A percentile compares a stretch with the other conserved stretches of the same genome.
Evolutionary conservation across 768 basidiomycete species (phyloP).

Genomic region (Holtermannia corniformis): DNA sequence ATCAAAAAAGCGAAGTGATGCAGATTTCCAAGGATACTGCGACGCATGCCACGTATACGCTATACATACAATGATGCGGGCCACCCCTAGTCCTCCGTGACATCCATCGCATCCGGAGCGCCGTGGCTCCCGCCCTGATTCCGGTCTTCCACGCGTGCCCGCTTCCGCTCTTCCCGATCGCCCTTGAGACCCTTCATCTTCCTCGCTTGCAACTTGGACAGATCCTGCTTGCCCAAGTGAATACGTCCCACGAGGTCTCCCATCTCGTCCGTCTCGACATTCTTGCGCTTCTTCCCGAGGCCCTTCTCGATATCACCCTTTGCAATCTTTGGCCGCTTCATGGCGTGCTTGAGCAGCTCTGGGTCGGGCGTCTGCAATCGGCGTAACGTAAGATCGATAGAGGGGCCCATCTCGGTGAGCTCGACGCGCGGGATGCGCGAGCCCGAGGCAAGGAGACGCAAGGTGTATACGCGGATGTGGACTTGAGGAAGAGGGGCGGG

Average conservation of each 20-base stretch:
- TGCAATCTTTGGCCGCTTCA: conserved; percentile 76
- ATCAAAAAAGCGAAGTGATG: conserved; percentile 26
- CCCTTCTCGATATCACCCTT: conserved; percentile 80
- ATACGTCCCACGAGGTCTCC: conserved; percentile 85
- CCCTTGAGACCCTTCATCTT: conserved; percentile 91
- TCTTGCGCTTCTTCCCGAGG: conserved; percentile 73
- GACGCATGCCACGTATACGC: too few relatives aligned
- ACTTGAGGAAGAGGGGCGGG: conserved; percentile 57
- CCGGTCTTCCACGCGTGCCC: background rate
- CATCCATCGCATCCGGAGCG: background rate
- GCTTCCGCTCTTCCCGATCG: conserved; percentile 7
- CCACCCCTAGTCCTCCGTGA: background rate
- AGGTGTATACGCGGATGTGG: conserved; percentile 79
- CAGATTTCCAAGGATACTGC: background rate
- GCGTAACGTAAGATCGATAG: conserved; percentile 69
- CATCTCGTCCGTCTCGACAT: conserved; percentile 92
- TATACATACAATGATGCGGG: too few relatives aligned
- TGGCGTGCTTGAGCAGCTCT: conserved; percentile 68
- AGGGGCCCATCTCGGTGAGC: conserved; percentile 82
- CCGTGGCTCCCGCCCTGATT: background rate
- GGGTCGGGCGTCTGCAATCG: conserved; percentile 64
- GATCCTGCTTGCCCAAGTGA: conserved; percentile 81
- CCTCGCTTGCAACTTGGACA: conserved; percentile 72
- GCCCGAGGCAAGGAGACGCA: conserved; percentile 63
- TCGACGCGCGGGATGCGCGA: conserved; percentile 70